Evolutionary conservation across 352 stramenopile genomes (phyloP), one percentile per base, ranked within the genome.

Genomic region (Phytophthora hibernalis): DNA sequence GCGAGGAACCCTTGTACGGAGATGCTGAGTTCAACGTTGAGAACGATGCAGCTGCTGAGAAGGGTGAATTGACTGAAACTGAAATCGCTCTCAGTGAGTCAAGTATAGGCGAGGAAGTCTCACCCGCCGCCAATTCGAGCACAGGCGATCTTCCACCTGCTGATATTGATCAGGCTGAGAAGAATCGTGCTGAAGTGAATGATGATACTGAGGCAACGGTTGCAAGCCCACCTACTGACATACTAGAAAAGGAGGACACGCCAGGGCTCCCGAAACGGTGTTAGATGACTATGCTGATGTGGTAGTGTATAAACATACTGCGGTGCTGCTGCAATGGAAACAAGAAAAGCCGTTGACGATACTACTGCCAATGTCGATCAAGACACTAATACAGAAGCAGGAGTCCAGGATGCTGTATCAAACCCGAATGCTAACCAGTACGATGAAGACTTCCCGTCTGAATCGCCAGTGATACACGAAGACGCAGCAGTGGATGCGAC

Each of bases 1-100:
- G 47, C 10, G 54, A 68, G 13, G 62, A 69, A 40, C 20, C 9
- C 10, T 18, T 64, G 53, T 76, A 65, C 53, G 62, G 18, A 28
- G 52, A 65, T 20, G 56, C 47, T 15, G 57, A 55, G 3, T 72
- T 76, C 64, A 57, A 56, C 9, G 43, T 22, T 50, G 67, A 50
- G 20, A 49, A 65, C 37, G 48, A 51, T 63, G 13, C 43, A 49
- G 9, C 22, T 40, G 22, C 10, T 40, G 18, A 6, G 30, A 49
- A 53, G 11, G 43, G 57, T 18, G 30, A 31, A 24, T 15, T 10
- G 0, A 20, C 37, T 44, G 40, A 61, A 3, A 49, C 52, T 49
- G 45, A 54, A 20, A 38, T 33, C n/a, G 15, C 20, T 6, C 8
- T 30, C 28, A 18, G 13, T 44, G 52, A 50, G 13, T 21, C 22